These are phyloP conservation scores for Geranium rotundifolium DNA, from an alignment of 345 rosid genomes.

Conservation along the genomic window DNA sequence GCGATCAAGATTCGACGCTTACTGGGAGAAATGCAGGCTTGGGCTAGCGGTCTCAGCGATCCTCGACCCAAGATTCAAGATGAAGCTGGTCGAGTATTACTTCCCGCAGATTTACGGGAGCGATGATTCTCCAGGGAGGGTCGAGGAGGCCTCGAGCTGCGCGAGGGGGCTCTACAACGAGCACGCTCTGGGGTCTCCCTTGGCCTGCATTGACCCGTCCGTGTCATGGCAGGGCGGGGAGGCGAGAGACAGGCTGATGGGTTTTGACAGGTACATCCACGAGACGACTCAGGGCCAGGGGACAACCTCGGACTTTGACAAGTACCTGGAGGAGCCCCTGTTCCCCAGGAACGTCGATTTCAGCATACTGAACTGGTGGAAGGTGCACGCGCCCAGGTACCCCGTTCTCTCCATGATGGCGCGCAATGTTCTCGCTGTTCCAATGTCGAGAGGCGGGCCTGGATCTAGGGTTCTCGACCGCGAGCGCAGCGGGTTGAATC, in stretches of 20 bases:
- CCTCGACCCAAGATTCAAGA: constrained; percentile 74
- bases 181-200: constrained; percentile 50
- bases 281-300: constrained; percentile 44
- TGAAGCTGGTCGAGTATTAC: constrained; percentile 73
- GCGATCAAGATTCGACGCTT: constrained; percentile 54
- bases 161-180: constrained; percentile 57
- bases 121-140: constrained; percentile 37
- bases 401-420: constrained; percentile 68
- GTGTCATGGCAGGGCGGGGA: constrained; percentile 39
- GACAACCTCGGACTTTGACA: constrained; percentile 50
- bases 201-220: constrained; percentile 45
- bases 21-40: constrained; percentile 63
- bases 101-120: constrained; percentile 51
- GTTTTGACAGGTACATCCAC: constrained; percentile 56
- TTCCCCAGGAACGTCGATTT: constrained; percentile 50
- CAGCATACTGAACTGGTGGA: constrained; percentile 60
- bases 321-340: constrained; percentile 66
- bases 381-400: constrained; percentile 55
- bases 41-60: constrained; percentile 61
- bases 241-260: constrained; percentile 40
- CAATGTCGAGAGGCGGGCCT: constrained; percentile 37
- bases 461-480: constrained; percentile 30
- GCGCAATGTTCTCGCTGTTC: constrained; percentile 42
- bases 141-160: constrained; percentile 41
- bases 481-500: constrained; percentile 35